These are phyloP conservation scores for Talaromyces sp. DNA, from an alignment of 2,329 filamentous ascomycete species.

Conservation along the genomic window DNA sequence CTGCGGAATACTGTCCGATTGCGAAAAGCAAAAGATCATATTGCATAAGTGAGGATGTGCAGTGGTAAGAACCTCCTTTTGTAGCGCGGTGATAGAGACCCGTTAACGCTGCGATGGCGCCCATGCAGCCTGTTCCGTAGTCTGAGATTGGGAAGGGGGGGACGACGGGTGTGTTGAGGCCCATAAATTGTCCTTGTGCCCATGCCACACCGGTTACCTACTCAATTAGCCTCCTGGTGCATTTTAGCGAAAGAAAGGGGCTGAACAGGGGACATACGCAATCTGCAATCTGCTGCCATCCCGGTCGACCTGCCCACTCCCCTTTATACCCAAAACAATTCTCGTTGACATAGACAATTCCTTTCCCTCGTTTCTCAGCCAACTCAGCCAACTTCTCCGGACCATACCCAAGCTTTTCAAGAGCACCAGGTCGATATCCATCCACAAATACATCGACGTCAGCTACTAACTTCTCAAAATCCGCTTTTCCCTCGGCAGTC, in stretches of 20 bases:
- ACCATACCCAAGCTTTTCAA: constrained; percentile 63
- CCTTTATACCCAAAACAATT: constrained; percentile 67
- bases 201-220: constrained; percentile 43
- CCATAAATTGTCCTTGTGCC: constrained; percentile 44
- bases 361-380: constrained; percentile 55
- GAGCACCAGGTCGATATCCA: constrained; percentile 65
- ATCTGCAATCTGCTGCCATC: constrained; percentile 72
- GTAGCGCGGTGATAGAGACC: constrained; percentile 63
- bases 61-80: constrained; percentile 63
- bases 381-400: constrained; percentile 53
- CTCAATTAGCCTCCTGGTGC: neutral
- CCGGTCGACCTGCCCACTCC: constrained; percentile 62
- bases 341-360: constrained; percentile 66
- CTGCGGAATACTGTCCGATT: constrained; percentile 55
- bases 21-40: constrained; percentile 66
- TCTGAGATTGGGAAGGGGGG: constrained; percentile 54
- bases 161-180: constrained; percentile 36
- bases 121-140: constrained; percentile 71
- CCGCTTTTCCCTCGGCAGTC: constrained; percentile 48
- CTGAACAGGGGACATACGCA: constrained; percentile 46
- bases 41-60: constrained; percentile 62
- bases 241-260: neutral
- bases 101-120: constrained; percentile 63
- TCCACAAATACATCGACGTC: constrained; percentile 66
- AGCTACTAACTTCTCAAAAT: constrained; percentile 58